Conservation (phyloP, 2,329 filamentous ascomycete species). For the Colletotrichum coccodes region DNA sequence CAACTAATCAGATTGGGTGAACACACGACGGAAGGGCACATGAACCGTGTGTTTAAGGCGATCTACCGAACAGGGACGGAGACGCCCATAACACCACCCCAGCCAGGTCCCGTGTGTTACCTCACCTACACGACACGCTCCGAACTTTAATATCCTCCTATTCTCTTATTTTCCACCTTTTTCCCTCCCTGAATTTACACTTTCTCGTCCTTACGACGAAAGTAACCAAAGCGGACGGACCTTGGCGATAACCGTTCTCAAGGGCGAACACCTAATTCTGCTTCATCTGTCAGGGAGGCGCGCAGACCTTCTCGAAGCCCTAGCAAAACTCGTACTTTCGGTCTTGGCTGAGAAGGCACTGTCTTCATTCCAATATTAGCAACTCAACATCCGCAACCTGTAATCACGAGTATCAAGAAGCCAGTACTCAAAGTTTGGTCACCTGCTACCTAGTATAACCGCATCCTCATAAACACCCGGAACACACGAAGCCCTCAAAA, state of each 20-base stretch:
- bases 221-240: background rate
- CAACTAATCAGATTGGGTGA: background rate
- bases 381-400: background rate
- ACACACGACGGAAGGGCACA: constrained; percentile 4
- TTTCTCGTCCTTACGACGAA: background rate
- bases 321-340: background rate
- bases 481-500: background rate
- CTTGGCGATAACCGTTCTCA: background rate
- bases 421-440: background rate
- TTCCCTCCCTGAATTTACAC: background rate
- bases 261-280: constrained; percentile 1
- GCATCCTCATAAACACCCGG: background rate
- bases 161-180: background rate
- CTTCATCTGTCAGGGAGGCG: background rate
- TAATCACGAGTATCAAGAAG: background rate
- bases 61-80: background rate
- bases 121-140: background rate
- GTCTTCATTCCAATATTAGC: background rate
- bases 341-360: background rate
- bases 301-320: constrained; percentile 1
- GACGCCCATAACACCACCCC: background rate
- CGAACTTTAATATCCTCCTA: background rate
- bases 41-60: background rate
- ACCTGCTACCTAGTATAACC: background rate
- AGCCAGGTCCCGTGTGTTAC: background rate